Percentiles rank a stretch among this genome's conserved stretches.
Evolutionary conservation across 495 filamentous ascomycete genomes (phyloP).

Genomic region (Neurospora intermedia): DNA sequence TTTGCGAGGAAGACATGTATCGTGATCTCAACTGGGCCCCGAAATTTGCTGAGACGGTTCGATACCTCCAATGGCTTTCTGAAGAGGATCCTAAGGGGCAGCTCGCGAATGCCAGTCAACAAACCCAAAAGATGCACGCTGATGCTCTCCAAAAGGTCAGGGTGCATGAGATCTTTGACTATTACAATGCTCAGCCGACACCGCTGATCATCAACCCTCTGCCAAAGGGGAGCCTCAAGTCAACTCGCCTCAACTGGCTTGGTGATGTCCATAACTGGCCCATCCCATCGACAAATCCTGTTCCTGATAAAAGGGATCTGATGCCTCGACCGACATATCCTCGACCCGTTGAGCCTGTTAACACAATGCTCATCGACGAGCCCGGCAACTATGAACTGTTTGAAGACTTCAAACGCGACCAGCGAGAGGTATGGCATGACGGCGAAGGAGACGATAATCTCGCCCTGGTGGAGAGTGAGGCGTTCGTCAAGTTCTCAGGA

Average conservation of each 20-base stretch:
- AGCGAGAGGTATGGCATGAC: background rate
- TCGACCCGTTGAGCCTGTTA: constrained; percentile 3
- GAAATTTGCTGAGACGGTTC: constrained; percentile 8
- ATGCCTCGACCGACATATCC: constrained; percentile 4
- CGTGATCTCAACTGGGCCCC: constrained; percentile 16
- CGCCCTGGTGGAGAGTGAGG: constrained; percentile 3
- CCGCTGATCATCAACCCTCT: constrained; percentile 6
- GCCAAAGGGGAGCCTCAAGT: constrained; percentile 3
- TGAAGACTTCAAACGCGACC: background rate
- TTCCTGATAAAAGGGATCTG: constrained; percentile 1
- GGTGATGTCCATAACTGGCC: constrained; percentile 8
- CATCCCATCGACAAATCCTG: background rate
- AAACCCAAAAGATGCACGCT: constrained; percentile 11
- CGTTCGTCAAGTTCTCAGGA: constrained; percentile 1
- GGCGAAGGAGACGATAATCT: constrained; percentile 1
- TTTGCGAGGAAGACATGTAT: constrained; percentile 23
- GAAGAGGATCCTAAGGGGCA: constrained; percentile 7
- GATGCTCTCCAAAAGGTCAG: constrained; percentile 14
- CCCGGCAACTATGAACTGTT: background rate
- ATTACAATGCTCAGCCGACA: constrained; percentile 10
- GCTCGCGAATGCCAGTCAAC: constrained; percentile 6
- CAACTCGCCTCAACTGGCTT: constrained; percentile 15
- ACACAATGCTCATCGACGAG: constrained; percentile 5
- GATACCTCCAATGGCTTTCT: constrained; percentile 21
- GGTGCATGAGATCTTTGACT: constrained; percentile 17